Evolutionary conservation across 2,329 filamentous ascomycete genomes (phyloP).

Genomic region (Diaporthe velutina): DNA sequence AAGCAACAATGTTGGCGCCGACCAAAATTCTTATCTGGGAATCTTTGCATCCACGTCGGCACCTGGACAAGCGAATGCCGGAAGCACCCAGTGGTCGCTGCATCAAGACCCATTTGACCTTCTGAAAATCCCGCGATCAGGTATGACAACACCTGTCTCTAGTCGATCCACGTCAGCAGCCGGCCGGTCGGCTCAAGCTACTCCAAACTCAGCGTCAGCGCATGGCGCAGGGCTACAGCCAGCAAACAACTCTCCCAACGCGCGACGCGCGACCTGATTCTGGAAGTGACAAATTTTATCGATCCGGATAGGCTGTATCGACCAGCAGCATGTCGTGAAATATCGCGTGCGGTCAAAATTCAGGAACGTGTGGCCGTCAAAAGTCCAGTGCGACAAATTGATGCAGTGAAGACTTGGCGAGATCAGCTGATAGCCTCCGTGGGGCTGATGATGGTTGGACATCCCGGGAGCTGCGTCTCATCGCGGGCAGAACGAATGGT

Average conservation of each 20-base stretch:
- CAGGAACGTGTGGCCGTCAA: not conserved
- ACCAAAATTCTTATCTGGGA: not conserved
- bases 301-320: not conserved
- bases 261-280: not conserved
- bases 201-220: not conserved
- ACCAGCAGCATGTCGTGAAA: not conserved
- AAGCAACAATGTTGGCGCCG: not conserved
- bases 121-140: not conserved
- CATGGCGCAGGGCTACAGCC: not conserved
- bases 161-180: not conserved
- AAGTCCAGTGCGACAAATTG: not conserved
- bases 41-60: not conserved
- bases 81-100: not conserved
- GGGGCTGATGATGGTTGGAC: not conserved
- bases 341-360: not conserved
- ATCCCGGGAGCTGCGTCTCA: too few relatives aligned
- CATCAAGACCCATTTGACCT: not conserved
- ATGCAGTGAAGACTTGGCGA: not conserved
- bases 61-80: not conserved
- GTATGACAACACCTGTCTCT: not conserved
- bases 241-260: not conserved
- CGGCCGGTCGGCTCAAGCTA: not conserved
- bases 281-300: not conserved
- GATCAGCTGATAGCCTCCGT: not conserved
- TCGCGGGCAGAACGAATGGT: not conserved